A percentile compares a stretch with the other conserved stretches of the same genome.
Evolutionary conservation across 2,329 filamentous ascomycete genomes (phyloP).

Genomic region (Cordyceps cicadae): DNA sequence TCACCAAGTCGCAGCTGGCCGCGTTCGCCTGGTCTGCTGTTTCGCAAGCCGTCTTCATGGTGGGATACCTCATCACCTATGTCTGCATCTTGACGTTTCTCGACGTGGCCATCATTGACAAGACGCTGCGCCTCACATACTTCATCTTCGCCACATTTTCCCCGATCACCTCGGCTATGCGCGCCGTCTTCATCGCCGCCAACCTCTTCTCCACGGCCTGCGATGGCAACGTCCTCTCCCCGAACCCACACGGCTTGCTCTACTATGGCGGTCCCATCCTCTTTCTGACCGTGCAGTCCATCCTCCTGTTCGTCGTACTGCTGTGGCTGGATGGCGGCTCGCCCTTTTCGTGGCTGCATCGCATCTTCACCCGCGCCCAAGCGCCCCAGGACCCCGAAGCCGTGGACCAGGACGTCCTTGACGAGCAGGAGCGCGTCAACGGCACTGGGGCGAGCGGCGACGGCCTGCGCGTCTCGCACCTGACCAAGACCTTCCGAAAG

Average conservation of each 20-base stretch:
- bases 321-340: slow-evolving; percentile 76
- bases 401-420: slow-evolving; percentile 52
- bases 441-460: slow-evolving; percentile 34
- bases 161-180: slow-evolving; percentile 67
- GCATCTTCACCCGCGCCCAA: slow-evolving; percentile 29
- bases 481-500: slow-evolving; percentile 70
- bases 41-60: slow-evolving; percentile 62
- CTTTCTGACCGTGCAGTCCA: slow-evolving; percentile 67
- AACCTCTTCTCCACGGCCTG: slow-evolving; percentile 82
- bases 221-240: slow-evolving; percentile 51
- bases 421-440: slow-evolving; percentile 57
- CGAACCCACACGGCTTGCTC: slow-evolving; percentile 61
- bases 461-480: slow-evolving; percentile 68
- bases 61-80: slow-evolving; percentile 65
- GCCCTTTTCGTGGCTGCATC: slow-evolving; percentile 43
- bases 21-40: slow-evolving; percentile 78
- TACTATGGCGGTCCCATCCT: slow-evolving; percentile 79
- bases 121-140: slow-evolving; percentile 58
- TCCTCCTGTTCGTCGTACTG: slow-evolving; percentile 62
- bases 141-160: slow-evolving; percentile 67
- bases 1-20: slow-evolving; percentile 68
- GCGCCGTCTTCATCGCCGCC: slow-evolving; percentile 66
- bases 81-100: slow-evolving; percentile 67
- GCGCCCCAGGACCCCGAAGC: slow-evolving; percentile 20
- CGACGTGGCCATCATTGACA: slow-evolving; percentile 60